phyloP scores from a whole-genome alignment of 2,329 filamentous ascomycete species.

The Scortechinia acanthostroma region DNA sequence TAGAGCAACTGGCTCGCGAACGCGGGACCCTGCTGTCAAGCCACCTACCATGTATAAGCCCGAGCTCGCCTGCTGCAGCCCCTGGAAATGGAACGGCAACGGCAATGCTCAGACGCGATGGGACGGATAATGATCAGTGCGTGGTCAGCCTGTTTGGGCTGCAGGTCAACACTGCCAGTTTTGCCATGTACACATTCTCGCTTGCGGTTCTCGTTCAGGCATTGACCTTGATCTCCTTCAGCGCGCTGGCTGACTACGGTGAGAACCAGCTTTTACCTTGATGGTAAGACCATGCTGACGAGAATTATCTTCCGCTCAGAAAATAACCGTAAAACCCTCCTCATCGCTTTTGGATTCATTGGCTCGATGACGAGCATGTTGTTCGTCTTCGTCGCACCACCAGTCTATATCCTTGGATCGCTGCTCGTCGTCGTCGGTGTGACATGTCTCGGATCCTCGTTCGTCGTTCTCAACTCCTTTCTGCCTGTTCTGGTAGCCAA shows the following conservation, averaged over 20 bases:
- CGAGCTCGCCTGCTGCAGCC: not conserved
- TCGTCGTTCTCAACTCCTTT: constrained; percentile 92
- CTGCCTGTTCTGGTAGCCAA: constrained; percentile 83
- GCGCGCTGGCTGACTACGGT: constrained; percentile 89
- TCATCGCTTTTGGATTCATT: constrained; percentile 76
- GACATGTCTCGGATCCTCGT: constrained; percentile 88
- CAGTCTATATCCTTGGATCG: constrained; percentile 73
- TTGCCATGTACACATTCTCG: constrained; percentile 98
- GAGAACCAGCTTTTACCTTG: too few relatives aligned
- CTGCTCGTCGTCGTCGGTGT: constrained; percentile 84
- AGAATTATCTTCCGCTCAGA: too few relatives aligned
- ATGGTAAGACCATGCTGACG: too few relatives aligned
- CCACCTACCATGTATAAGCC: constrained; percentile 27
- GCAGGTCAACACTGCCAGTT: constrained; percentile 90
- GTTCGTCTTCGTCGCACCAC: constrained; percentile 72
- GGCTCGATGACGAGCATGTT: constrained; percentile 81
- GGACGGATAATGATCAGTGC: constrained; percentile 58
- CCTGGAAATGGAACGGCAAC: constrained; percentile 54
- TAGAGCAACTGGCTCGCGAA: constrained; percentile 88
- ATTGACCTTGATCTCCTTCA: constrained; percentile 89
- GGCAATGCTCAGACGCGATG: constrained; percentile 50
- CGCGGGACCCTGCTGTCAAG: constrained; percentile 82
- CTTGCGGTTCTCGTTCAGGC: constrained; percentile 84
- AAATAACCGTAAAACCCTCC: constrained; percentile 70
- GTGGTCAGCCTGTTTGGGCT: constrained; percentile 74